These are phyloP conservation scores for Venturiaceae sp. DNA, from an alignment of 2,329 filamentous ascomycete species.

Conservation along the genomic window DNA sequence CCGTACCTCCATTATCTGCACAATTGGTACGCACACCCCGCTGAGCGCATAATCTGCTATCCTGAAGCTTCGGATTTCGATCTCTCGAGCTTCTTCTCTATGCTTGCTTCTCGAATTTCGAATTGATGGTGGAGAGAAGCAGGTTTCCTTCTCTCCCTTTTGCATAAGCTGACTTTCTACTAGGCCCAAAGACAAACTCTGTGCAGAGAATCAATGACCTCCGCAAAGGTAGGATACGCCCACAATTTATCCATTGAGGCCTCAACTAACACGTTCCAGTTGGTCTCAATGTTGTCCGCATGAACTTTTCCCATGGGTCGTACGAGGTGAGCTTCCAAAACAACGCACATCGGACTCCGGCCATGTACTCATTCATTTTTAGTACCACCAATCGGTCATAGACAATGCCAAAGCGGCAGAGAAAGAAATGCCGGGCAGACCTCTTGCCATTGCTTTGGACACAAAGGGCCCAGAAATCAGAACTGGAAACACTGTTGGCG, in stretches of 20 bases:
- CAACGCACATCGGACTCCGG: not conserved
- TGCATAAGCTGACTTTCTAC: slow-evolving; percentile 11
- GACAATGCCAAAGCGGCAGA: slow-evolving; percentile 89
- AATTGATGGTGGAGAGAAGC: not conserved
- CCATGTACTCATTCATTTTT: slow-evolving; percentile 8
- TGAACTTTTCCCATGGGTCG: slow-evolving; percentile 96
- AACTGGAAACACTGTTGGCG: slow-evolving; percentile 62
- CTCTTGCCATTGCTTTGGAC: slow-evolving; percentile 87
- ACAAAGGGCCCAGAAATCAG: slow-evolving; percentile 82
- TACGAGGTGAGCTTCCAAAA: slow-evolving; percentile 51
- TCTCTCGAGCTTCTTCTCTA: not conserved
- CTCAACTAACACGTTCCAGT: slow-evolving; percentile 31
- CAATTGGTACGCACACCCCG: slow-evolving; percentile 55
- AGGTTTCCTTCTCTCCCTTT: not conserved
- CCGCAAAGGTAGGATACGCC: slow-evolving; percentile 47
- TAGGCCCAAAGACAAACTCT: slow-evolving; percentile 94
- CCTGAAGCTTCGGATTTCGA: not conserved
- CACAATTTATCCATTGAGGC: not conserved
- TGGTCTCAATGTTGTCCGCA: slow-evolving; percentile 96
- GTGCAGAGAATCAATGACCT: slow-evolving; percentile 94
- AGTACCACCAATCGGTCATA: slow-evolving; percentile 97
- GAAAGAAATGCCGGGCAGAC: slow-evolving; percentile 65
- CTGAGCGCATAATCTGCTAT: not conserved
- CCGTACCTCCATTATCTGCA: slow-evolving; percentile 96
- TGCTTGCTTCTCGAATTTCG: not conserved